phyloP scores from a whole-genome alignment of 345 rosid species.

The Corymbia maculata region DNA sequence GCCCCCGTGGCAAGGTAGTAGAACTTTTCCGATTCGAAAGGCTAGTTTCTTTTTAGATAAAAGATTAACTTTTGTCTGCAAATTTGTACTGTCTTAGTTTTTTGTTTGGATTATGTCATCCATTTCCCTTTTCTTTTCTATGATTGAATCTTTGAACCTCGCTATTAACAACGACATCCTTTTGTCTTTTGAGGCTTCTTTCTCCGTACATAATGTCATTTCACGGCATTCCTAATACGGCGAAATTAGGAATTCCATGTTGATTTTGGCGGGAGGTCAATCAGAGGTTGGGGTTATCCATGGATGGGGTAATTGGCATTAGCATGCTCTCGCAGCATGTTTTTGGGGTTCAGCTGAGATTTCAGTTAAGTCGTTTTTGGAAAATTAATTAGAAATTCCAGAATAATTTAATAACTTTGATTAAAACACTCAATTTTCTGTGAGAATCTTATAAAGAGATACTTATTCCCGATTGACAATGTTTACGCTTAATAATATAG shows the following conservation, averaged over 20 bases:
- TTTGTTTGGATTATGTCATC: too few species aligned
- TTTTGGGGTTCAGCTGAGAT: accelerated
- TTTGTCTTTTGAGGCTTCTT: not conserved
- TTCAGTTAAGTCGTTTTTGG: not conserved
- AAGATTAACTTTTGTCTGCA: not conserved
- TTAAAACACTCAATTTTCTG: too few species aligned
- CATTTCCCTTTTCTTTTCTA: not conserved
- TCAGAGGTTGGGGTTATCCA: not conserved
- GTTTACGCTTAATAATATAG: too few species aligned
- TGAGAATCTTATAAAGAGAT: too few species aligned
- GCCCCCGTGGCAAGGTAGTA: not conserved
- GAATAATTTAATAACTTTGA: too few species aligned
- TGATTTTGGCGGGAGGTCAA: not conserved
- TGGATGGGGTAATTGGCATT: not conserved
- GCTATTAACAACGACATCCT: not conserved
- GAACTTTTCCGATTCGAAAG: not conserved
- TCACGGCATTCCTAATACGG: not conserved
- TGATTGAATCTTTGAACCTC: not conserved
- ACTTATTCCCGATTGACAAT: too few species aligned
- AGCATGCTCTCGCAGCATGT: not conserved
- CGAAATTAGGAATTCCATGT: not conserved
- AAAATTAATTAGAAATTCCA: too few species aligned
- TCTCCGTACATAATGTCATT: not conserved
- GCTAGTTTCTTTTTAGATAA: not conserved
- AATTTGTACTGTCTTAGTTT: not conserved